Evolutionary conservation across 1,284 basidiomycete genomes (phyloP).

Genomic region (Ganoderma resinaceum): DNA sequence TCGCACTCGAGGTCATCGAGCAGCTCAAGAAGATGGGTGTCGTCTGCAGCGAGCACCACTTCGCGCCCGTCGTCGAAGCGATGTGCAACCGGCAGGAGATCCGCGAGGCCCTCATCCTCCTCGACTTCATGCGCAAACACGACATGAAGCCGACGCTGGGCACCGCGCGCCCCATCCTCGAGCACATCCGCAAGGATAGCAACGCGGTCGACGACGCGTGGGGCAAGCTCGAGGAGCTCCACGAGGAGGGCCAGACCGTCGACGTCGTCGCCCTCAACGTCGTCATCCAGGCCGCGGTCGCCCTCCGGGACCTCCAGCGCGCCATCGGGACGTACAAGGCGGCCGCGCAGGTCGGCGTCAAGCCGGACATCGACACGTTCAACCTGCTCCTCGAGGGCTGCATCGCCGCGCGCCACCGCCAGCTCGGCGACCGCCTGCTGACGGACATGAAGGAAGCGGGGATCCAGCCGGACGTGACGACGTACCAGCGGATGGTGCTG

Average conservation of each 20-base stretch:
- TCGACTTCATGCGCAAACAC: constrained; percentile 62
- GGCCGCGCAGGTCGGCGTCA: constrained; percentile 59
- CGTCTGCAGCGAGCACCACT: constrained; percentile 70
- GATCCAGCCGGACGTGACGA: constrained; percentile 61
- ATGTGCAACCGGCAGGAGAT: constrained; percentile 59
- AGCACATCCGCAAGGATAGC: constrained; percentile 52
- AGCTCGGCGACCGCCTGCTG: constrained; percentile 68
- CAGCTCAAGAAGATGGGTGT: constrained; percentile 56
- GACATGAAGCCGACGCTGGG: constrained; percentile 52
- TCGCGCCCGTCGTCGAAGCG: constrained; percentile 73
- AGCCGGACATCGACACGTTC: constrained; percentile 71
- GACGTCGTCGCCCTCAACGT: constrained; percentile 70
- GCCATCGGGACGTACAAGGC: constrained; percentile 80
- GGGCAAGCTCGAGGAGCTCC: constrained; percentile 67
- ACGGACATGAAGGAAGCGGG: constrained; percentile 63
- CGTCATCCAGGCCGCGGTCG: constrained; percentile 68
- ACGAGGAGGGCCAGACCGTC: constrained; percentile 56
- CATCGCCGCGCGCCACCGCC: constrained; percentile 56
- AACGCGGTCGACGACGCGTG: constrained; percentile 73
- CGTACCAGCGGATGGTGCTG: constrained; percentile 71
- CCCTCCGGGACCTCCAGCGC: constrained; percentile 75
- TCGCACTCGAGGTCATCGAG: constrained; percentile 71
- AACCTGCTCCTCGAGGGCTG: constrained; percentile 76
- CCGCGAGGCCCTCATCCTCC: constrained; percentile 62
- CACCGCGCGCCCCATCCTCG: constrained; percentile 60